These are phyloP conservation scores for Priceomyces carsonii DNA, from an alignment of 805 yeast genomes.

Conservation along the genomic window DNA sequence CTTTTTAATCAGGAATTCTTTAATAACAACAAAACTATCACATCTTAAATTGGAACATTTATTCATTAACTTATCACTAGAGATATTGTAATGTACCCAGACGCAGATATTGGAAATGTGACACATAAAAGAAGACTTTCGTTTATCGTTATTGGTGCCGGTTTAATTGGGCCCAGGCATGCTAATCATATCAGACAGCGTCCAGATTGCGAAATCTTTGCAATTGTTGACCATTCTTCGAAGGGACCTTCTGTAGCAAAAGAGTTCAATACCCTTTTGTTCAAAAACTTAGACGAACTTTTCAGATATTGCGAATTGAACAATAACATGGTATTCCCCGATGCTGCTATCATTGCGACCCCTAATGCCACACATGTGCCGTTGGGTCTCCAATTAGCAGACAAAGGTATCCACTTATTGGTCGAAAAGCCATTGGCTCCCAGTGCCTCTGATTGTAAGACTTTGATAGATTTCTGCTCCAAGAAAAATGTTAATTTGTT, in stretches of 20 bases:
- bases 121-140: constrained; percentile 10
- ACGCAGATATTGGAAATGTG: constrained; percentile 1
- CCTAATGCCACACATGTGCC: constrained; percentile 43
- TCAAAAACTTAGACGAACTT: constrained; percentile 25
- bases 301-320: constrained; percentile 22
- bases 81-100: constrained; percentile 1
- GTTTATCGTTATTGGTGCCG: constrained; percentile 38
- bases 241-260: constrained; percentile 32
- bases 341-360: constrained; percentile 43
- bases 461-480: constrained; percentile 28
- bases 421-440: constrained; percentile 44
- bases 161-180: constrained; percentile 43
- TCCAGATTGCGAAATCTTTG: constrained; percentile 28
- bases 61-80: too few relatives aligned
- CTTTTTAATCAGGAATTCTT: too few relatives aligned
- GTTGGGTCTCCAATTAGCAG: constrained; percentile 33
- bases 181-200: constrained; percentile 31
- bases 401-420: constrained; percentile 35
- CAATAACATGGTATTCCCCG: constrained; percentile 25
- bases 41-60: too few relatives aligned
- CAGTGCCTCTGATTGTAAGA: constrained; percentile 33
- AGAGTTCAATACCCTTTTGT: constrained; percentile 23
- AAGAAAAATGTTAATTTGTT: constrained; percentile 28
- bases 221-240: constrained; percentile 35
- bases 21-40: too few relatives aligned